These are phyloP conservation scores for Dichomitus squalens DNA, from an alignment of 1,284 basidiomycete species.

Conservation along the genomic window DNA sequence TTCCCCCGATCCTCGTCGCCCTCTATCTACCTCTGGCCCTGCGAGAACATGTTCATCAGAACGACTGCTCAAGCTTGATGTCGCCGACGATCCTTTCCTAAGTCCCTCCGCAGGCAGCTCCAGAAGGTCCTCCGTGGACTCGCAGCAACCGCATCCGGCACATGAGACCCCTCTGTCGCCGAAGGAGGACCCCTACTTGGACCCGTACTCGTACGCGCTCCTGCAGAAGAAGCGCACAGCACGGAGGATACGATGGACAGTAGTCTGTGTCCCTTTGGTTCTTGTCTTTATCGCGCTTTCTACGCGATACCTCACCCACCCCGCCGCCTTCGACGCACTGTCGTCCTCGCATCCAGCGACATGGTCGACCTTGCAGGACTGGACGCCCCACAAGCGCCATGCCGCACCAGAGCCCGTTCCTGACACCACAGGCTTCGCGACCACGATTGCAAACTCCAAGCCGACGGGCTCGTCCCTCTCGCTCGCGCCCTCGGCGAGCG, in stretches of 20 bases:
- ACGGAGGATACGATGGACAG: slow-evolving; percentile 48
- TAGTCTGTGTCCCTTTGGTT: slow-evolving; percentile 54
- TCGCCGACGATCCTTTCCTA: slow-evolving; percentile 13
- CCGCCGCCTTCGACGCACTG: slow-evolving; percentile 47
- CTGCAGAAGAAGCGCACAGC: slow-evolving; percentile 33
- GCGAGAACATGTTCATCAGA: slow-evolving; percentile 4
- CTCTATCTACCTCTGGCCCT: slow-evolving; percentile 3
- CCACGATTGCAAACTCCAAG: slow-evolving; percentile 10
- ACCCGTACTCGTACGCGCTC: slow-evolving; percentile 10
- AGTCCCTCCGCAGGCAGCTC: slow-evolving; percentile 13
- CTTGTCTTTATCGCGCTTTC: slow-evolving; percentile 56
- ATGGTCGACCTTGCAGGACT: slow-evolving; percentile 29
- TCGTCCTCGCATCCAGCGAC: slow-evolving; percentile 24
- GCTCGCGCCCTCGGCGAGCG: slow-evolving; percentile 10
- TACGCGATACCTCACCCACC: slow-evolving; percentile 52
- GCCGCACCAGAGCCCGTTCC: slow-evolving; percentile 20
- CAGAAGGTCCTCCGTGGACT: slow-evolving; percentile 11
- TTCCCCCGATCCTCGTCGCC: slow-evolving; percentile 40
- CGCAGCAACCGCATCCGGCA: background rate
- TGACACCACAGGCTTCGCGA: slow-evolving; percentile 9
- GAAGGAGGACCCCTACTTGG: slow-evolving; percentile 18
- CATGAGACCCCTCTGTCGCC: slow-evolving; percentile 12
- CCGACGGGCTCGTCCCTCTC: slow-evolving; percentile 15
- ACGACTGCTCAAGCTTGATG: slow-evolving; percentile 13
- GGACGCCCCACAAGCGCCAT: slow-evolving; percentile 48